Conservation (phyloP, 1,284 basidiomycete genomes). For the Golubevia pallescens region DNA sequence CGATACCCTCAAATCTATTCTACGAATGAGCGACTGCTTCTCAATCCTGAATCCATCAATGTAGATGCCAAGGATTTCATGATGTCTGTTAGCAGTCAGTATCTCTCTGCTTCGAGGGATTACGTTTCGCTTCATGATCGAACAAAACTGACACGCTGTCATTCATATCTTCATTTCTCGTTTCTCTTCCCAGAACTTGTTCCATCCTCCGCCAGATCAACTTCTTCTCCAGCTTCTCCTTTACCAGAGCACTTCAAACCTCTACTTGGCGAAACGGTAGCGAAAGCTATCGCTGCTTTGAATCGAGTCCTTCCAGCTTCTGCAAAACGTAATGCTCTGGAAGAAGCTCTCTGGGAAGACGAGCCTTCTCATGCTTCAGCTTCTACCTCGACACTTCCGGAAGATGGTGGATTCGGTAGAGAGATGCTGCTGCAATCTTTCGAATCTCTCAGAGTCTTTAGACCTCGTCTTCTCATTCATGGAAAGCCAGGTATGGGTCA, state of each 20-base stretch:
- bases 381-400: constrained; percentile 8
- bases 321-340: constrained; percentile 50
- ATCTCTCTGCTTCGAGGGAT: no score
- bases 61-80: constrained; percentile 62
- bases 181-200: constrained; percentile 20
- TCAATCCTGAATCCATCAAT: constrained; percentile 55
- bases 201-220: constrained; percentile 55
- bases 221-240: constrained; percentile 39
- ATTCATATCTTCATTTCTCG: constrained; percentile 15
- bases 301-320: constrained; percentile 44
- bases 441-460: constrained; percentile 52
- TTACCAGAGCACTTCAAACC: constrained; percentile 47
- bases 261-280: constrained; percentile 30
- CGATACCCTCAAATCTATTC: constrained; percentile 62
- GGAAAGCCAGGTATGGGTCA: constrained; percentile 58
- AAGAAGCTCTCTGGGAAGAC: constrained; percentile 60
- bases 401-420: constrained; percentile 51
- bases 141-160: not conserved
- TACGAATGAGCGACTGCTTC: constrained; percentile 51
- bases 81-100: constrained; percentile 54
- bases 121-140: not conserved
- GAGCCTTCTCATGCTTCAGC: constrained; percentile 21
- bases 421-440: constrained; percentile 61
- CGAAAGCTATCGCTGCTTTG: constrained; percentile 31
- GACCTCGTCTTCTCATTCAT: constrained; percentile 56